Conservation (phyloP, 805 yeast species). For the Pichia eremophila region DNA sequence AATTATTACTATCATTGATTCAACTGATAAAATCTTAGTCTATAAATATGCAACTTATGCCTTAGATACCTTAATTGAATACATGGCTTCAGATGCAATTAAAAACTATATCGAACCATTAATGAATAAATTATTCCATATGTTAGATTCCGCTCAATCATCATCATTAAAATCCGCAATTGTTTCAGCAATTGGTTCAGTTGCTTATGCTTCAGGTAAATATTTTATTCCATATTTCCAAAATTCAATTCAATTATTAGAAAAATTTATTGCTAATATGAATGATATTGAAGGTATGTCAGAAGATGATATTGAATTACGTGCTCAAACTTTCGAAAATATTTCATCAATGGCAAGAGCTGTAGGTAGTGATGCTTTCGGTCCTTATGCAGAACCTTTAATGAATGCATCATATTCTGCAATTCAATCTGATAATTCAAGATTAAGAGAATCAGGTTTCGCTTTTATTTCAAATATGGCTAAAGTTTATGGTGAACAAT, state of each 20-base stretch:
- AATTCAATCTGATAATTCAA: slow-evolving; percentile 64
- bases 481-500: slow-evolving; percentile 85
- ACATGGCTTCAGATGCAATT: slow-evolving; percentile 81
- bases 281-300: slow-evolving; percentile 66
- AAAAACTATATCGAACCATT: slow-evolving; percentile 72
- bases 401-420: slow-evolving; percentile 81
- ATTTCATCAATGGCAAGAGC: slow-evolving; percentile 94
- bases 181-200: slow-evolving; percentile 94
- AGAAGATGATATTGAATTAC: slow-evolving; percentile 83
- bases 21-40: slow-evolving; percentile 71
- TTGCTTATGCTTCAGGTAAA: slow-evolving; percentile 91
- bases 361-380: slow-evolving; percentile 84
- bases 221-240: slow-evolving; percentile 80
- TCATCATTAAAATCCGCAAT: slow-evolving; percentile 71
- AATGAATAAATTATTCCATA: slow-evolving; percentile 78
- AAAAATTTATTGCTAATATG: slow-evolving; percentile 65
- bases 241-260: slow-evolving; percentile 69
- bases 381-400: slow-evolving; percentile 77
- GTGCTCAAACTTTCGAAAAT: slow-evolving; percentile 89
- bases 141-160: slow-evolving; percentile 67
- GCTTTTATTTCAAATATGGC: slow-evolving; percentile 92
- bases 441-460: slow-evolving; percentile 91
- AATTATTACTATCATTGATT: slow-evolving; percentile 77
- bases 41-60: slow-evolving; percentile 89
- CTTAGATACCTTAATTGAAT: slow-evolving; percentile 85